These are phyloP conservation scores for Aureobasidium namibiae DNA, from an alignment of 2,329 filamentous ascomycete species.

Conservation along the genomic window DNA sequence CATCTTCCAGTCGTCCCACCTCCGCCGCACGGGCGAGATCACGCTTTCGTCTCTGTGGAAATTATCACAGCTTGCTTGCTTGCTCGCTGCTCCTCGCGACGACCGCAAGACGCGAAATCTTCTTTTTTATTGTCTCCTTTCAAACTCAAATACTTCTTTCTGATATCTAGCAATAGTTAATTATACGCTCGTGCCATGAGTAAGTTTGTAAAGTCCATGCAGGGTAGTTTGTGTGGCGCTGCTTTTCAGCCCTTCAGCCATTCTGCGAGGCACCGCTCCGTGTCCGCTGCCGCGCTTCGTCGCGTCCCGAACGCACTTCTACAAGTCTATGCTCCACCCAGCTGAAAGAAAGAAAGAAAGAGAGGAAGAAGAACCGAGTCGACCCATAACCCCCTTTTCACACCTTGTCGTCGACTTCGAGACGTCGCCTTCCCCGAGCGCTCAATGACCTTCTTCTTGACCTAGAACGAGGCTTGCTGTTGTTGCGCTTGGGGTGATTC, in stretches of 20 bases:
- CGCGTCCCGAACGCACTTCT: not conserved
- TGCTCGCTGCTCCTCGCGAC: not conserved
- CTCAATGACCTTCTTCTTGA: conserved; percentile 3
- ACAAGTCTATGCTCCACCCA: not conserved
- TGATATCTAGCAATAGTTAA: not conserved
- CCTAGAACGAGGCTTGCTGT: not conserved
- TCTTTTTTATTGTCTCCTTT: too few relatives aligned
- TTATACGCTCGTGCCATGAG: not conserved
- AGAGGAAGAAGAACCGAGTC: not conserved
- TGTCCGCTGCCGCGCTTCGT: not conserved
- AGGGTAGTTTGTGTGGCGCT: not conserved
- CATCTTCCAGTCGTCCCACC: not conserved
- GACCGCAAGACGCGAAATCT: not conserved
- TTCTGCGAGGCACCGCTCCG: not conserved
- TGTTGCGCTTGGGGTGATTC: not conserved
- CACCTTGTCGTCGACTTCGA: conserved; percentile 4
- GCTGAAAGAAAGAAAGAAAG: not conserved
- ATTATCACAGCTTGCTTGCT: conserved; percentile 8
- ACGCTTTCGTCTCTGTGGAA: not conserved
- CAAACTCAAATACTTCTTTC: not conserved
- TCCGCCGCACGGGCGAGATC: not conserved
- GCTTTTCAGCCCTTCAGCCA: not conserved
- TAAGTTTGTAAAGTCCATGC: not conserved
- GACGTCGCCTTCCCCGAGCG: conserved; percentile 1
- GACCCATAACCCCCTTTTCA: too few relatives aligned